A percentile compares a stretch with the other conserved stretches of the same genome.
These are phyloP conservation scores for Vicia sativa DNA, from an alignment of 306 rosid species.

Conservation along the genomic window DNA sequence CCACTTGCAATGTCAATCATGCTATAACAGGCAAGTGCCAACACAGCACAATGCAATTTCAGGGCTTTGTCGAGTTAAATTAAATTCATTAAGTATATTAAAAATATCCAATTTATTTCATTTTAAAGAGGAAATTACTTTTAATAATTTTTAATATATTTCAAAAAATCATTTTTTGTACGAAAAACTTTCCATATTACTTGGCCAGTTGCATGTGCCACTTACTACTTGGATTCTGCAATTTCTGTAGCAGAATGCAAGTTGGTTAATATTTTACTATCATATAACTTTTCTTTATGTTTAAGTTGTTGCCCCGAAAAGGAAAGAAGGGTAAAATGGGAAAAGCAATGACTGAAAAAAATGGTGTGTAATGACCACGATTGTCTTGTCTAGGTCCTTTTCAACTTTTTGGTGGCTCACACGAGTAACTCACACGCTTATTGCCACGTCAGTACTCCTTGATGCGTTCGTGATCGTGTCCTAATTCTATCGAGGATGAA, in stretches of 20 bases:
- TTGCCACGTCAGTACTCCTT: not conserved
- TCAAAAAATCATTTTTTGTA: not conserved
- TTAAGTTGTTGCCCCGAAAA: not conserved
- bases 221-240: not conserved
- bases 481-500: not conserved
- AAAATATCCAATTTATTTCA: not conserved
- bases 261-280: slow-evolving; percentile 7
- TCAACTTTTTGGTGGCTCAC: slow-evolving; percentile 4
- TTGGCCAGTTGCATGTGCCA: not conserved
- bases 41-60: not conserved
- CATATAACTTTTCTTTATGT: not conserved
- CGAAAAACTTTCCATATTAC: too few species aligned
- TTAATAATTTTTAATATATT: too few species aligned
- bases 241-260: not conserved
- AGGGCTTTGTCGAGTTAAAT: not conserved
- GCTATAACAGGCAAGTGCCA: not conserved
- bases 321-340: not conserved
- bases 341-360: not conserved
- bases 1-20: not conserved
- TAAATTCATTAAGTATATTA: not conserved
- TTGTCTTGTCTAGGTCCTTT: not conserved
- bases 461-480: not conserved
- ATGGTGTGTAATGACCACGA: slow-evolving; percentile 7
- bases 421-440: slow-evolving; percentile 1
- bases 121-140: not conserved